Conservation (phyloP, 192 early-diverging fungal genomes). For the Backusella westeae region DNA sequence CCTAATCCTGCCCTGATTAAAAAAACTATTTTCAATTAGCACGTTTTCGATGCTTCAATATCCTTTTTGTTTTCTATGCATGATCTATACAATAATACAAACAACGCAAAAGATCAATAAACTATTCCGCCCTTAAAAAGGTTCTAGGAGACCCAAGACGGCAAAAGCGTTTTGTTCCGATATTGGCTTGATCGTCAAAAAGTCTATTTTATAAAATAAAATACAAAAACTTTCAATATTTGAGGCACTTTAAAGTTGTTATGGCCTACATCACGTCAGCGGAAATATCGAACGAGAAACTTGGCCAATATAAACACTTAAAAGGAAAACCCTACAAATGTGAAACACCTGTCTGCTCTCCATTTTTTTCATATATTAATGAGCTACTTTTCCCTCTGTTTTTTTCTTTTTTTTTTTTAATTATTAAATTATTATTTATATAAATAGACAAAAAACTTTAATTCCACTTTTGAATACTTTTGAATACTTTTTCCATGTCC, state of each 20-base stretch:
- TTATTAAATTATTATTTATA: not conserved
- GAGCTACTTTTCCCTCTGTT: not conserved
- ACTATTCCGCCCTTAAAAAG: not conserved
- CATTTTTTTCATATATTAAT: not conserved
- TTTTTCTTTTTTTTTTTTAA: not conserved
- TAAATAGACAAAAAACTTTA: not conserved
- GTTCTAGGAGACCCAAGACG: not conserved
- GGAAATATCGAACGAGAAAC: constrained; percentile 13
- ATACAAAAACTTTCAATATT: not conserved
- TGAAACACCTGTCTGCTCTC: not conserved
- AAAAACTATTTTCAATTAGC: not conserved
- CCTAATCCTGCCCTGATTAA: not conserved
- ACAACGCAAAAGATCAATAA: not conserved
- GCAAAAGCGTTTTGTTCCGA: not conserved
- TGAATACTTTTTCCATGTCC: not conserved
- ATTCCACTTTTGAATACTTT: not conserved
- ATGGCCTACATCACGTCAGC: not conserved
- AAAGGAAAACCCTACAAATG: not conserved
- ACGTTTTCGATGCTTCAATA: not conserved
- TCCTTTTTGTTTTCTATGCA: too few species aligned
- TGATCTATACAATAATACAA: too few species aligned
- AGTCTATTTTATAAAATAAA: not conserved
- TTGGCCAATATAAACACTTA: not conserved
- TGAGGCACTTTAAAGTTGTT: constrained; percentile 1
- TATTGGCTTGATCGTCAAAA: not conserved